Evolutionary conservation across 1,284 basidiomycete species (phyloP), one percentile per base, ranked within the genome.

Genomic region (Bjerkandera adusta): DNA sequence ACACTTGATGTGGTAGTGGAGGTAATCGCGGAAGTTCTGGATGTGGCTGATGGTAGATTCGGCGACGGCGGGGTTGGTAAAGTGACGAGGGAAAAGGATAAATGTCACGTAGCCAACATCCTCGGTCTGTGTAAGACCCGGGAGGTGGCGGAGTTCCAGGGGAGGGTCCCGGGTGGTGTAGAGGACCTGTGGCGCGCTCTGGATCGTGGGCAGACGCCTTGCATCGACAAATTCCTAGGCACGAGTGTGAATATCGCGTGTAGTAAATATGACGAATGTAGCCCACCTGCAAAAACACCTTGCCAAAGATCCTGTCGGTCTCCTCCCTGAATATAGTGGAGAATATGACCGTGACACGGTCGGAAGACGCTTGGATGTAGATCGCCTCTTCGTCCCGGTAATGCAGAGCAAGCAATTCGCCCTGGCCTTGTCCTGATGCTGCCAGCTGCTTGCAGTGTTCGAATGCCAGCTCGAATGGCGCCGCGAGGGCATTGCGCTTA

Each of bases 1-100:
- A 68, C 96, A 98, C 65, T 96, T 99, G 81, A 99, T 97, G 69
- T 99, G 97, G 69, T 99, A 99, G 71, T 99, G 97, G 30, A 99
- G 76, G 65, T 98, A 98, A 68, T 98, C 94, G 43, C 97, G 80
- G 86, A 99, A 99, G 32, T 97, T 77, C 67, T 98, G 93, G 62
- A 99, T 92, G 60, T 93, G 92, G 29, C 93, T 95, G 63, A 98
- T 98, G 12, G 94, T 96, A 25, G 77, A 73, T n/a, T 81, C 75
- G 5, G 89, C 86, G 29, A 83, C 75, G n/a, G 77, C 69, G 4
- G 83, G 74, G 58, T 85, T 90, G 53, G 79, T 68, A 67, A 97
- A 98, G 75, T 99, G 97, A 40, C 94, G 89, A 27, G 97, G 97
- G 75, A 95, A 97, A 47, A 99, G 81, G 49, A 99, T 94, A 65